Percentiles rank a stretch among this genome's conserved stretches.
Conservation (phyloP, 495 filamentous ascomycete species). For the Aspergillus funiculosus region DNA sequence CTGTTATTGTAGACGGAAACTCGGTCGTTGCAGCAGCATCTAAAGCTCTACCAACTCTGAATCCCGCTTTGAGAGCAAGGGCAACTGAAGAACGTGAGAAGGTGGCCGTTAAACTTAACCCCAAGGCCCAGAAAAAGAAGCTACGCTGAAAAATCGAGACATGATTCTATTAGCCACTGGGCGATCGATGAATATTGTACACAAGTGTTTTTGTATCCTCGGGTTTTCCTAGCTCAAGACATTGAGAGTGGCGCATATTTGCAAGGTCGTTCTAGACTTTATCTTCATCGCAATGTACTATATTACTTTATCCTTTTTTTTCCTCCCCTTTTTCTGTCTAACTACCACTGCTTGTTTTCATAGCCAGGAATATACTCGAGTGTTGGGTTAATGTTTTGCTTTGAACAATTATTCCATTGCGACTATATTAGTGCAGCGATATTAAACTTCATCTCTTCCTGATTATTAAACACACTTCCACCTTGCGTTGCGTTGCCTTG, state of each 20-base stretch:
- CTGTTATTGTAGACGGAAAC: constrained; percentile 36
- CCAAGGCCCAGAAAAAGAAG: constrained; percentile 24
- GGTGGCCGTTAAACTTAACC: constrained; percentile 33
- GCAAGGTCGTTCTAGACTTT: constrained; percentile 29
- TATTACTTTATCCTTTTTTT: too few relatives aligned
- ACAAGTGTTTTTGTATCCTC: constrained; percentile 25
- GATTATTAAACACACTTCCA: too few relatives aligned
- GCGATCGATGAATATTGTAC: constrained; percentile 5
- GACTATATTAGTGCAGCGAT: too few relatives aligned
- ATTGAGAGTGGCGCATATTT: constrained; percentile 37
- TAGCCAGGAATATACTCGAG: constrained; percentile 1
- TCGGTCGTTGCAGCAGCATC: constrained; percentile 30
- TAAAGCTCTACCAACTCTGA: constrained; percentile 31
- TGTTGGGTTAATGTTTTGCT: constrained; percentile 5
- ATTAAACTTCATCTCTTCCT: too few relatives aligned
- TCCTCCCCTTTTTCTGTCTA: too few relatives aligned
- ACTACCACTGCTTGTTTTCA: not conserved
- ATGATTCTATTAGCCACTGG: constrained; percentile 6
- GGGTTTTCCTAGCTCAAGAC: constrained; percentile 29
- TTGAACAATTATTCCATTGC: constrained; percentile 3
- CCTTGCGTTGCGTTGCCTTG: not conserved
- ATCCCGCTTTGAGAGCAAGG: constrained; percentile 29
- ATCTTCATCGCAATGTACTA: constrained; percentile 37
- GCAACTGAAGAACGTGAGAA: constrained; percentile 36
- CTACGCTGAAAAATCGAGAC: constrained; percentile 17